Evolutionary conservation across 345 rosid species (phyloP), one percentile per base, ranked within the genome.

Genomic region (Bretschneidera sinensis): DNA sequence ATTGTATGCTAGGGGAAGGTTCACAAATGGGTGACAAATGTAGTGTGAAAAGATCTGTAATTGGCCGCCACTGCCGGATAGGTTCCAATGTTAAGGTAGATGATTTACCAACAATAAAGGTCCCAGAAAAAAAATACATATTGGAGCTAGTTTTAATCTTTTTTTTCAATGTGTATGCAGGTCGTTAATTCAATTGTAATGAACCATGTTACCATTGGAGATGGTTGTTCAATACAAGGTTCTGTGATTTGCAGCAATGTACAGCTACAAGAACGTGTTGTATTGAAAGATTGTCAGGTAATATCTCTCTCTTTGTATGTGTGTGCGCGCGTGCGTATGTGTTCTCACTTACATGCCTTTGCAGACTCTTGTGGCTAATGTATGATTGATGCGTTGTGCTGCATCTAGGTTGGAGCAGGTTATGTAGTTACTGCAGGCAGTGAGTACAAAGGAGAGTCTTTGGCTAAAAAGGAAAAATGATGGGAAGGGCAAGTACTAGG

Each of bases 21-120:
- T 84, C 99, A 62, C 89, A 86, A 62, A 79, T 94, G 86, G 96
- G 92, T 67, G 99, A 94, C 71, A 94, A 90, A 69, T 94, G 97
- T 69, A 85, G 96, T 61, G 96, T 94, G 59, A 90, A 94, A 74
- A 85, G 97, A 73, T 94, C 99, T 59, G 96, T 90, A 31, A 83
- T 90, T 66, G 97, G 99, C 61, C 92, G 88, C 57, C 97, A 90
- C 70, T 94, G 99, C 79, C 82, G 92, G 55, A 88, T 94, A 80
- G 95, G 97, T 70, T 90, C 92, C 70, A 88, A 83, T 71, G 99
- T 94, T 68, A 94, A 94, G 99, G 99, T 90, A 78, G 65, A 24
- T 23, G 39, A 51, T 64, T 75, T 59, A 60, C 48, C 20, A 17
- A 9, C 47, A 19, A 20, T 51, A 6, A 23, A 48, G 17, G 58